Evolutionary conservation across 164 flowering plant genomes (phyloP).

Genomic region (Malania oleifera): DNA sequence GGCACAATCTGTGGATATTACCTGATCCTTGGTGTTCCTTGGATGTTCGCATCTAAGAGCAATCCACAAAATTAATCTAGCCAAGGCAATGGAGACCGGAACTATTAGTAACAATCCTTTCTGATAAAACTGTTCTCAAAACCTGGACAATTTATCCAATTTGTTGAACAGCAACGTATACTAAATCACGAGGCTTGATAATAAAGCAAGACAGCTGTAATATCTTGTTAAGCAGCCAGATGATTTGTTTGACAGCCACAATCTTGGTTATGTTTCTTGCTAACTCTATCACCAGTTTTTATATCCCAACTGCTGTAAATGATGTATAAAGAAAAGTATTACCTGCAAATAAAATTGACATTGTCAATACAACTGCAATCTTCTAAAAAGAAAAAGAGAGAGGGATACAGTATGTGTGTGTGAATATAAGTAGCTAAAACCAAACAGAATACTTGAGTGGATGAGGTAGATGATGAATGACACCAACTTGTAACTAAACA

Average conservation of each 20-base stretch:
- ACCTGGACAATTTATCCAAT: background rate
- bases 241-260: constrained; percentile 2
- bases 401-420: too few species aligned
- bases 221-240: background rate
- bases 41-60: constrained; percentile 46
- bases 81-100: background rate
- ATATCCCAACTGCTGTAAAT: too few species aligned
- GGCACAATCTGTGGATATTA: constrained; percentile 25
- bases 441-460: background rate
- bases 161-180: background rate
- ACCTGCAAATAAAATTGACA: background rate
- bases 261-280: background rate
- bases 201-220: background rate
- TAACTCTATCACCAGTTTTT: background rate
- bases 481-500: background rate
- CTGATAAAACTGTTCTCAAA: background rate
- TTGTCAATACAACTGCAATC: background rate
- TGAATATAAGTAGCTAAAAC: too few species aligned
- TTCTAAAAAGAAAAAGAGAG: background rate
- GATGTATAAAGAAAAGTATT: background rate
- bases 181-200: background rate
- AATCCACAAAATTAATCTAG: background rate
- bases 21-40: constrained; percentile 26
- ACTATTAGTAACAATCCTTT: background rate
- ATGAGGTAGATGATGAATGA: background rate